Base-by-base conservation (phyloP, 129 eudicot species). In the Pseudognaphalium luteoalbum region DNA sequence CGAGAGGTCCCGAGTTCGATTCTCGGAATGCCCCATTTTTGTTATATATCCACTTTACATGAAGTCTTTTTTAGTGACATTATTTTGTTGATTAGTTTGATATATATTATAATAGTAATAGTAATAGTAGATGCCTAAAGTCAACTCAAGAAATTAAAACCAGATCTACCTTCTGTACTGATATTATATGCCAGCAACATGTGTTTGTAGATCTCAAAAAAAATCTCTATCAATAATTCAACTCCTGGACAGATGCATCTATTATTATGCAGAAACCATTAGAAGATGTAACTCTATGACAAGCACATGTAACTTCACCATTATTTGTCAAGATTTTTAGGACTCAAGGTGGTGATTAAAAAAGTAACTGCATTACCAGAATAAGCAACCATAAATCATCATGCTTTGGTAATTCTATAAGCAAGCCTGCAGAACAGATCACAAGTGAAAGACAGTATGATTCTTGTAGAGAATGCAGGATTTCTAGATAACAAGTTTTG, bases 1-100 rank as follows among this genome's bases (percentile, higher is more conserved):
- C 96, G 89, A 88, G 97, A 90, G 98, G 97, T 90, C 97, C 98
- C 87, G 89, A 90, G 96, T 90, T 86, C 88, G 84, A 85, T 90
- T 90, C 94, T 88, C 94, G 86, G 96, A 92, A 89, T 84, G 96
- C 96, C 96, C 93, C 90, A 0, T 7, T 76, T 41, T 60, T 41
- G 10, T 50, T 68, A 3, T 20, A 10, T 25, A 19, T 39, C 30
- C 30, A 68, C 14, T 41, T 33, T 41, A 34, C 7, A n/a, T 10
- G 5, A 37, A 19, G 7, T 14, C 7, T 47, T 52, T 71, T 72
- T 33, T 32, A 56, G 66, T 34, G 65, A n/a, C 66, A 57, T 11
- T 22, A 0, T 61, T 57, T 58, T 32, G 4, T 32, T 32, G 17
- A 28, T 17, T 32, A n/a, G 28, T 14, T 47, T 47, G n/a, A 47